A percentile compares a stretch with the other conserved stretches of the same genome.
Evolutionary conservation across 768 basidiomycete species (phyloP).

Genomic region (Lentinula raphanica): DNA sequence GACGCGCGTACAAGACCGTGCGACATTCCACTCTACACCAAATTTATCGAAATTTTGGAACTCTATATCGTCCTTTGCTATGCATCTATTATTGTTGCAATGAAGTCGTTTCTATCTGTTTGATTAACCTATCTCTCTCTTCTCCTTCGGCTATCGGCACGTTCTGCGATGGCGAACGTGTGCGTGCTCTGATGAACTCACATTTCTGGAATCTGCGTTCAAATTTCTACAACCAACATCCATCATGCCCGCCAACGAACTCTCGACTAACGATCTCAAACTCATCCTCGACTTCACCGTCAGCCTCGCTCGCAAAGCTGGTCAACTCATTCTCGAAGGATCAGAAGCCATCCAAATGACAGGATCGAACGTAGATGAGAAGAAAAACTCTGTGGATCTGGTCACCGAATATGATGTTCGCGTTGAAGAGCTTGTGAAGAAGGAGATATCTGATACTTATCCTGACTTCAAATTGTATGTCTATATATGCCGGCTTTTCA

Average conservation of each 20-base stretch:
- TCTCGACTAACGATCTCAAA: conserved; percentile 38
- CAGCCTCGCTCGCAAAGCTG: conserved; percentile 69
- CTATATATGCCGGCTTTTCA: neutral
- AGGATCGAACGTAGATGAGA: conserved; percentile 61
- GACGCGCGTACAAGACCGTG: conserved; percentile 34
- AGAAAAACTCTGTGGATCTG: conserved; percentile 91
- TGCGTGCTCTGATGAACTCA: neutral
- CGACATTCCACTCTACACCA: neutral
- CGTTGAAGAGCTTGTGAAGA: conserved; percentile 81
- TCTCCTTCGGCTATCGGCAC: neutral
- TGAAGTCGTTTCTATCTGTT: neutral
- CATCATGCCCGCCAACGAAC: conserved; percentile 17
- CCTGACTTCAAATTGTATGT: conserved; percentile 82
- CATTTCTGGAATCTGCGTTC: neutral
- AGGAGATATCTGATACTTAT: conserved; percentile 58
- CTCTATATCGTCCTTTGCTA: neutral
- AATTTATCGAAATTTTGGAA: neutral
- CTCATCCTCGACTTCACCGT: conserved; percentile 64
- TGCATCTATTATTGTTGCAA: neutral
- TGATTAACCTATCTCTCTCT: neutral
- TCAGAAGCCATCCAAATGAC: conserved; percentile 64
- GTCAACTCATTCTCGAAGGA: conserved; percentile 70
- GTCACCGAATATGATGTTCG: conserved; percentile 93
- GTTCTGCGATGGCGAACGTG: neutral
- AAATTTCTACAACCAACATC: conserved; percentile 11